Base-by-base conservation (phyloP, 495 filamentous ascomycete species). In the Penicillium bialowiezense region DNA sequence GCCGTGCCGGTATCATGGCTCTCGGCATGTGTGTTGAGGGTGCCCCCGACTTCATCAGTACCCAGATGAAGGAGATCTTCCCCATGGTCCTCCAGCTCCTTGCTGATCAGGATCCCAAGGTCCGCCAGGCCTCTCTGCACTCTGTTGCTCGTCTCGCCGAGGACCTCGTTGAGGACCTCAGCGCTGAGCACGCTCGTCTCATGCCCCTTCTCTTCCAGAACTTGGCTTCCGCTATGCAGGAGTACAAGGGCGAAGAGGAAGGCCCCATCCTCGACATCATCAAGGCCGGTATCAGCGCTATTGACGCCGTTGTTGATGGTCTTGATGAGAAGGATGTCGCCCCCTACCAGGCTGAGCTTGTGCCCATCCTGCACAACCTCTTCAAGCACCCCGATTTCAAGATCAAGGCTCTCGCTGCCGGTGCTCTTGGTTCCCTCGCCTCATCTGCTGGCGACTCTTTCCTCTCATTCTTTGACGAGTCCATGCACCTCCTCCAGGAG, bases 11-110 rank as follows among this genome's bases (percentile, higher is more conserved):
- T 67, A 89, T 97, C 60, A 78, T 97, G 54, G 86, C 93, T 7
- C 76, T 98, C 4, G 93, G 92, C 45, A 95, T 90, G 75, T 91
- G 88, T 58, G 93, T 96, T 43, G 93, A 98, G 71, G 93, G 93
- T 53, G 95, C 93, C 29, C 93, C 93, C 7, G 93, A 97, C 59
- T 97, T 97, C 70, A 86, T 97, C 58, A 87, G 85, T 51, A 93
- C 90, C 7, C 91, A 97, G 74, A 79, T 95, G 60, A 77, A 84
- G 60, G 81, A 85, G 52, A 86, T 96, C 61, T 85, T 97, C 69
- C 95, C 93, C 31, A 77, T 88, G 48, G 84, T 97, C 48, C 75
- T 97, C 36, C 84, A 84, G 62, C 81, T 98, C 7, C 80, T 98
- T 15, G 85, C 87, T 56, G 93, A 98, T 57, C 75, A 78, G 4